These are phyloP conservation scores for Backusella australiensis DNA, from an alignment of 192 early-diverging fungal species.

Conservation along the genomic window DNA sequence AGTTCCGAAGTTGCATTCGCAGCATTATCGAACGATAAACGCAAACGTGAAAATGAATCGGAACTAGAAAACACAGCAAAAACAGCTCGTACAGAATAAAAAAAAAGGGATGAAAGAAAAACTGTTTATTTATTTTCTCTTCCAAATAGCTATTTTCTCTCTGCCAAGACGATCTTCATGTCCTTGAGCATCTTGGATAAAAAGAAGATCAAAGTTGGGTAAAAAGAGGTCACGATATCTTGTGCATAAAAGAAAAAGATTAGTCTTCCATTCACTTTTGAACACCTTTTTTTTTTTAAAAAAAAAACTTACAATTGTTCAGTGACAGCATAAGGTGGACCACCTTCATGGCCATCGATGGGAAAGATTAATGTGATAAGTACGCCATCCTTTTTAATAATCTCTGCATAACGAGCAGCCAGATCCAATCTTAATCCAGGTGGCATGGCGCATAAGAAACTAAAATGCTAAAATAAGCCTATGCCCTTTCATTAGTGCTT, in stretches of 20 bases:
- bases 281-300: not conserved
- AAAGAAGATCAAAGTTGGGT: slow-evolving; percentile 61
- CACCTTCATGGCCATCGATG: slow-evolving; percentile 56
- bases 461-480: slow-evolving; percentile 15
- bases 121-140: slow-evolving; percentile 38
- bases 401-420: slow-evolving; percentile 62
- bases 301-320: slow-evolving; percentile 54
- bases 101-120: not conserved
- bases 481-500: not conserved
- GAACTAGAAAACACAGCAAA: not conserved
- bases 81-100: slow-evolving; percentile 13
- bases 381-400: slow-evolving; percentile 63
- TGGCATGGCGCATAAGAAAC: slow-evolving; percentile 78
- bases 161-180: slow-evolving; percentile 52
- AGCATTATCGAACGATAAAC: not conserved
- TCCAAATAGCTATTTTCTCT: slow-evolving; percentile 69
- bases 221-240: slow-evolving; percentile 40
- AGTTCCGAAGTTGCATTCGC: slow-evolving; percentile 76
- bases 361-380: slow-evolving; percentile 82
- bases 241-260: not conserved
- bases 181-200: slow-evolving; percentile 57
- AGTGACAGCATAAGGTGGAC: slow-evolving; percentile 73
- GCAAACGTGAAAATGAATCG: slow-evolving; percentile 8
- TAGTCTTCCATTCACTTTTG: not conserved
- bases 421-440: slow-evolving; percentile 60